Evolutionary conservation across 2,329 filamentous ascomycete species (phyloP), one percentile per base, ranked within the genome.

Genomic region (Phoma sp.): DNA sequence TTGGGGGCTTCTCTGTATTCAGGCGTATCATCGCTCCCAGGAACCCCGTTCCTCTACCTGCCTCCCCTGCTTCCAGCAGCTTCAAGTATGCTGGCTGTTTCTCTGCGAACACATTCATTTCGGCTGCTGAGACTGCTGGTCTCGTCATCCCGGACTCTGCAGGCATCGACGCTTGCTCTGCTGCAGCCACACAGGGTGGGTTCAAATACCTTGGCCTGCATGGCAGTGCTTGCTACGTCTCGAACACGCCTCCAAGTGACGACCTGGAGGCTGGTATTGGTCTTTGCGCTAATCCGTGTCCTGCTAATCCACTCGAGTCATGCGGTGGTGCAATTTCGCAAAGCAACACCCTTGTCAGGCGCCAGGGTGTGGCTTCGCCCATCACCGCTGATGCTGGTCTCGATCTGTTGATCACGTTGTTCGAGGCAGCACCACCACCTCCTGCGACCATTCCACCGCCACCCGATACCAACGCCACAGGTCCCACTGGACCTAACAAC

Each of bases 291-390:
- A 47, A 17, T 14, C 26, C 45, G 7, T 47, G 45, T 26, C n/a
- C 25, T 4, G 26, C 14, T 4, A 39, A 47, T n/a, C 12, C 45
- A 2, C 18, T 39, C 12, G 17, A 32, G 18, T 25, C 45, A 7
- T 47, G 45, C n/a, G 45, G 45, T 10, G 45, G 45, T 20, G 17
- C 26, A n/a, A n/a, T n/a, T n/a, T n/a, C n/a, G n/a, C n/a, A n/a
- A n/a, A n/a, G n/a, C n/a, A n/a, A n/a, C n/a, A n/a, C n/a, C n/a
- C n/a, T n/a, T n/a, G n/a, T n/a, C n/a, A n/a, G n/a, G n/a, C n/a
- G n/a, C n/a, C n/a, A n/a, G n/a, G n/a, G n/a, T n/a, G n/a, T n/a
- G 5, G 11, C 26, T 6, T 6, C 26, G n/a, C 17, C 25, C 4
- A 15, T 21, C 26, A 47, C 30, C n/a, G 21, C 25, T 3, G 45